These are phyloP conservation scores for Draba incana DNA, from an alignment of 345 rosid species.

Conservation along the genomic window DNA sequence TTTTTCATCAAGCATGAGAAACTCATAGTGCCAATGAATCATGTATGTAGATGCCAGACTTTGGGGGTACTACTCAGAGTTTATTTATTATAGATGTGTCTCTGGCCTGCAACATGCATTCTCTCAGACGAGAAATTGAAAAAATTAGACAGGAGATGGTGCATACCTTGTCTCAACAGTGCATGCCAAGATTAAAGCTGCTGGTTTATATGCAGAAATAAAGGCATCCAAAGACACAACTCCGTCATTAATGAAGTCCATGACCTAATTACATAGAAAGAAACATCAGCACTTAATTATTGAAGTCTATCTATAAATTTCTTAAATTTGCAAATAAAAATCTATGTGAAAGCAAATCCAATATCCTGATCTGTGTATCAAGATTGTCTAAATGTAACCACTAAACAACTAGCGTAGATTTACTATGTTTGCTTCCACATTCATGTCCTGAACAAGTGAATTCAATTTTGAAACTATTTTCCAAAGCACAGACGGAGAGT, in stretches of 20 bases:
- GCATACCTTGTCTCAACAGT: conserved; percentile 78
- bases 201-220: conserved; percentile 63
- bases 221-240: conserved; percentile 87
- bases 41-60: conserved; percentile 7
- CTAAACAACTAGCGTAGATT: neutral
- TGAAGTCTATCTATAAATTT: too few species aligned
- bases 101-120: conserved; percentile 2
- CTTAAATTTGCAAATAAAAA: too few species aligned
- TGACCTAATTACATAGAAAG: conserved; percentile 57
- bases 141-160: conserved; percentile 13
- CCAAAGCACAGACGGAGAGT: neutral
- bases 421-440: neutral
- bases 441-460: neutral
- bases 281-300: neutral
- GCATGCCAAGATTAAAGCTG: conserved; percentile 68
- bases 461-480: neutral
- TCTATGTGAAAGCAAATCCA: neutral
- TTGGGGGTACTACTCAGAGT: neutral
- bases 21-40: conserved; percentile 1
- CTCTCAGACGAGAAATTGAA: conserved; percentile 15
- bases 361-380: neutral
- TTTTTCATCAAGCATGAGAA: conserved; percentile 23
- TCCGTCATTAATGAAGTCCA: conserved; percentile 98
- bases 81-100: neutral
- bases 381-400: neutral